phyloP scores from a whole-genome alignment of 2,329 filamentous ascomycete genomes.

The Emydomyces testavorans region DNA sequence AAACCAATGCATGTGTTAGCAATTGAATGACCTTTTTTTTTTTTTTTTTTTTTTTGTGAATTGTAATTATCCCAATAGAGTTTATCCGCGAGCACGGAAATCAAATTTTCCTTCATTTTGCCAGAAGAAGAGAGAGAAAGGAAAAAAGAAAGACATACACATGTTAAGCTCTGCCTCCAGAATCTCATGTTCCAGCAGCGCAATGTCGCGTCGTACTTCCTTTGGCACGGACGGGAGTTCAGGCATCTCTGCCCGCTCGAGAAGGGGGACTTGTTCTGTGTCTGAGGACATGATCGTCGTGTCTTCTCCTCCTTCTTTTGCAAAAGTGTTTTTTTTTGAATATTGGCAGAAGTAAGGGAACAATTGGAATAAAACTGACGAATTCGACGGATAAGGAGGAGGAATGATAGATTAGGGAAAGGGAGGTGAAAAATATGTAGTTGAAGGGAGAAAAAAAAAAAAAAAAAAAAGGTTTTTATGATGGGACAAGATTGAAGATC shows the following conservation, averaged over 20 bases:
- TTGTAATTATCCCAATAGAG: neutral
- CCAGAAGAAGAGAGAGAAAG: neutral
- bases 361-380: neutral
- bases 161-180: slow-evolving; percentile 72
- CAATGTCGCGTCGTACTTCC: slow-evolving; percentile 52
- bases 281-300: slow-evolving; percentile 3
- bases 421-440: neutral
- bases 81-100: no score
- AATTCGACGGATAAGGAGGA: neutral
- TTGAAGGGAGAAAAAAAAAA: no score
- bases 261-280: slow-evolving; percentile 24
- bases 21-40: no score
- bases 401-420: neutral
- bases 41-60: neutral
- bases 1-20: neutral
- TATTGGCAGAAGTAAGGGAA: neutral
- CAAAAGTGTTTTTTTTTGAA: neutral
- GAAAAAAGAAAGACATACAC: slow-evolving; percentile 45
- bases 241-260: slow-evolving; percentile 25
- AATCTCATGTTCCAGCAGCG: slow-evolving; percentile 70
- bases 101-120: no score
- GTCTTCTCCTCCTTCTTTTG: neutral
- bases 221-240: slow-evolving; percentile 26
- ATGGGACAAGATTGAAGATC: no score
- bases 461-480: no score